These are phyloP conservation scores for Blastobotrys indianensis DNA, from an alignment of 1,139 yeast species.

Conservation along the genomic window DNA sequence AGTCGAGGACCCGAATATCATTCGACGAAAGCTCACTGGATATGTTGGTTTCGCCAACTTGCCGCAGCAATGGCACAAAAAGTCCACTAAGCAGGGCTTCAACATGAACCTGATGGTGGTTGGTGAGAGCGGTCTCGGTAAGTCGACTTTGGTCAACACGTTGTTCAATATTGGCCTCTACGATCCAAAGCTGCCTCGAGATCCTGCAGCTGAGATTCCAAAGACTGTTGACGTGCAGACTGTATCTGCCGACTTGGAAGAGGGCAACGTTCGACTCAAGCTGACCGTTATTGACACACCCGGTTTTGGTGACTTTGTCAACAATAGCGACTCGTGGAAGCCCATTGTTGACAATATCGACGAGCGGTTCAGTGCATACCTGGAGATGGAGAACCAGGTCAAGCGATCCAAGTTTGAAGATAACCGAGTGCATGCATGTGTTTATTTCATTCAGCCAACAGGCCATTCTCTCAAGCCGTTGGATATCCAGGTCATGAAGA, in stretches of 20 bases:
- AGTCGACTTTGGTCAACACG: constrained; percentile 86
- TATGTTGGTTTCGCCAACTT: constrained; percentile 97
- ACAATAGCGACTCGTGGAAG: constrained; percentile 85
- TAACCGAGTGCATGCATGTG: constrained; percentile 94
- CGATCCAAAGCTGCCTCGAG: constrained; percentile 34
- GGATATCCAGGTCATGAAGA: constrained; percentile 84
- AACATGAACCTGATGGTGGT: constrained; percentile 78
- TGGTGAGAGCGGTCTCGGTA: constrained; percentile 84
- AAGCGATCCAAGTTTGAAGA: constrained; percentile 68
- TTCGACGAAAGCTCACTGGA: constrained; percentile 79
- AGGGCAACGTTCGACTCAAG: constrained; percentile 84
- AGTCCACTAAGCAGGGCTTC: constrained; percentile 92
- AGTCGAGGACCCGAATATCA: constrained; percentile 38
- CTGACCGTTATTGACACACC: constrained; percentile 86
- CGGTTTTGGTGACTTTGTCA: constrained; percentile 89
- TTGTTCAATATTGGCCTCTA: constrained; percentile 76
- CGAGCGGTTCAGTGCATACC: constrained; percentile 74
- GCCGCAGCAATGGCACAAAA: constrained; percentile 99
- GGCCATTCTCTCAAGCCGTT: constrained; percentile 88
- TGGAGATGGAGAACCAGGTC: constrained; percentile 85
- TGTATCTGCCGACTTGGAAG: constrained; percentile 72
- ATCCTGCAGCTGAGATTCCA: constrained; percentile 33
- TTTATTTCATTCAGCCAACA: constrained; percentile 94
- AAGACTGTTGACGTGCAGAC: constrained; percentile 59
- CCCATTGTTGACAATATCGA: constrained; percentile 91